phyloP scores from a whole-genome alignment of 78 protist genomes.

The Monocercomonoides exilis region DNA sequence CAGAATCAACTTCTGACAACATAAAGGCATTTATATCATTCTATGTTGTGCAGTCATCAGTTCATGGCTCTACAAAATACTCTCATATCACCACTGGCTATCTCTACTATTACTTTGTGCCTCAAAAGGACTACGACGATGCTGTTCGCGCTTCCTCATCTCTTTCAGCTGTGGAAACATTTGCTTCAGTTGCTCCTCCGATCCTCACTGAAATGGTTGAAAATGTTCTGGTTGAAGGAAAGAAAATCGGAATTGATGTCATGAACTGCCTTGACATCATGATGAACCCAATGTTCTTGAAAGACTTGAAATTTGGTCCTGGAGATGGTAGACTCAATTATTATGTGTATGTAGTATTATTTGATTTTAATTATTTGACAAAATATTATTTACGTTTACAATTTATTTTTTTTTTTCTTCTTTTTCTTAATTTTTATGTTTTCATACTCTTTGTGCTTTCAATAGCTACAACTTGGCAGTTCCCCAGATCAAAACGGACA shows the following conservation, averaged over 20 bases:
- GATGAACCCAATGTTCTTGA: neutral
- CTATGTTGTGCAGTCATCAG: neutral
- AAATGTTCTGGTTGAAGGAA: neutral
- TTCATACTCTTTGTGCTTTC: too few species aligned
- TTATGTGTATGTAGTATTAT: conserved; percentile 7
- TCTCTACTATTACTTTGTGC: neutral
- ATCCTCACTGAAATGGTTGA: neutral
- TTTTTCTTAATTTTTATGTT: too few species aligned
- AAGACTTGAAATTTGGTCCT: neutral
- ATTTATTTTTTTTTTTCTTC: too few species aligned
- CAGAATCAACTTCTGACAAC: neutral
- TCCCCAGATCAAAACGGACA: neutral
- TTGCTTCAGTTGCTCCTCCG: too few species aligned
- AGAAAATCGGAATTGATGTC: neutral
- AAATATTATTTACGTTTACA: too few species aligned
- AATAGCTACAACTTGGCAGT: neutral
- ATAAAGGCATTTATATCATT: neutral
- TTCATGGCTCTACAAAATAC: neutral
- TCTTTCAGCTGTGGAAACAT: too few species aligned
- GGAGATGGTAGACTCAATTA: conserved; percentile 9
- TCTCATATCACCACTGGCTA: neutral
- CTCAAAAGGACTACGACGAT: too few species aligned
- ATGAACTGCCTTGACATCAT: neutral
- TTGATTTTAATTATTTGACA: too few species aligned
- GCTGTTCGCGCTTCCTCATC: too few species aligned